Evolutionary conservation across 23 red algal genomes (phyloP).

Genomic region (Gracilaria gracilis): DNA sequence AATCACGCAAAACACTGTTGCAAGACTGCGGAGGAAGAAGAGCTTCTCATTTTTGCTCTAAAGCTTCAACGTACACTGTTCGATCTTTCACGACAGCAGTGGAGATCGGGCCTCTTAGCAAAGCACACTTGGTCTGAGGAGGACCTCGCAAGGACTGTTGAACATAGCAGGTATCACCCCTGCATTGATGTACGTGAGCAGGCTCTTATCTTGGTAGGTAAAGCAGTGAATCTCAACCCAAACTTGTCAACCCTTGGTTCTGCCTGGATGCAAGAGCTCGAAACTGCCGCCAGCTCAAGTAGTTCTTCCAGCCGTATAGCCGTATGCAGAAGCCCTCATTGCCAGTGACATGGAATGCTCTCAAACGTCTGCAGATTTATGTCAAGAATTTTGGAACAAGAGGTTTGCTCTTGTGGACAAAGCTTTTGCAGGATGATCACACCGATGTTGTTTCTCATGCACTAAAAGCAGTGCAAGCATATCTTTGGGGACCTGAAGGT

Average conservation of each 20-base stretch:
- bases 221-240: not conserved
- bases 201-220: constrained; percentile 28
- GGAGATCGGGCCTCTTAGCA: not conserved
- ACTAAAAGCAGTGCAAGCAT: constrained; percentile 17
- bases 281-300: not conserved
- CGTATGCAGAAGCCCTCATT: constrained; percentile 14
- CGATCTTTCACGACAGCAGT: not conserved
- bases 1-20: not conserved
- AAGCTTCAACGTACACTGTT: constrained; percentile 1
- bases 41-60: constrained; percentile 14
- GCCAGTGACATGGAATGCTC: not conserved
- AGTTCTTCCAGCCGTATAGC: constrained; percentile 24
- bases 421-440: constrained; percentile 33
- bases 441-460: constrained; percentile 23
- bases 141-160: constrained; percentile 13
- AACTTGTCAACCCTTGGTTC: not conserved
- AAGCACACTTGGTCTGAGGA: not conserved
- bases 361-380: not conserved
- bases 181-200: constrained; percentile 46
- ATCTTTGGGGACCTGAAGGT: not conserved
- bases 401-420: constrained; percentile 9
- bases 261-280: constrained; percentile 36
- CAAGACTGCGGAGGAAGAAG: not conserved
- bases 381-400: not conserved
- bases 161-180: constrained; percentile 13